Evolutionary conservation across 2,329 filamentous ascomycete genomes (phyloP).

Genomic region (Iodosphaeria phyllophila): DNA sequence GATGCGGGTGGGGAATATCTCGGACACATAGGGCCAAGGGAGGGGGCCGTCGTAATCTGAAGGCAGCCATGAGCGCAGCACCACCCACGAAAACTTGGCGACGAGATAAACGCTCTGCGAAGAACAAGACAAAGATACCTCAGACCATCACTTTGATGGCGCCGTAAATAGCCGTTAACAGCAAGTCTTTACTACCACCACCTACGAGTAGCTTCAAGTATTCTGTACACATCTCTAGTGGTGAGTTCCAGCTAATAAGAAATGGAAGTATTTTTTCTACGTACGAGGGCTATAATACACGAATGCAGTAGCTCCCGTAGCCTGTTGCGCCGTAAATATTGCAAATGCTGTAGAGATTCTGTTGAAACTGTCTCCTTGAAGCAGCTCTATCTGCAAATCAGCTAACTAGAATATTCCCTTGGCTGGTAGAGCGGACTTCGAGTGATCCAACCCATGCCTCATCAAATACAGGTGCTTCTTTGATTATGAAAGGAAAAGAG

Average conservation of each 20-base stretch:
- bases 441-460: no score
- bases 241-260: no score
- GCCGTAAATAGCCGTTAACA: slow-evolving; percentile 33
- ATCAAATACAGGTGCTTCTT: no score
- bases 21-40: neutral
- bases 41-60: neutral
- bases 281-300: no score
- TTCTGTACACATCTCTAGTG: slow-evolving; percentile 32
- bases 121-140: slow-evolving; percentile 28
- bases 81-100: slow-evolving; percentile 21
- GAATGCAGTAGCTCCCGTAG: slow-evolving; percentile 33
- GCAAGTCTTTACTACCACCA: slow-evolving; percentile 20
- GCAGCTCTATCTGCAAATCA: no score
- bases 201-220: slow-evolving; percentile 32
- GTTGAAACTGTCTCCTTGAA: slow-evolving; percentile 23
- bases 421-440: no score
- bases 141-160: slow-evolving; percentile 32
- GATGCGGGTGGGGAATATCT: neutral
- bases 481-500: no score
- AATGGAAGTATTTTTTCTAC: no score
- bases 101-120: slow-evolving; percentile 27
- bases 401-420: no score
- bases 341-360: slow-evolving; percentile 22
- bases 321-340: slow-evolving; percentile 31
- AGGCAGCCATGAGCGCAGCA: slow-evolving; percentile 21